Evolutionary conservation across 306 rosid genomes (phyloP).

Genomic region (Arachis hypogaea): DNA sequence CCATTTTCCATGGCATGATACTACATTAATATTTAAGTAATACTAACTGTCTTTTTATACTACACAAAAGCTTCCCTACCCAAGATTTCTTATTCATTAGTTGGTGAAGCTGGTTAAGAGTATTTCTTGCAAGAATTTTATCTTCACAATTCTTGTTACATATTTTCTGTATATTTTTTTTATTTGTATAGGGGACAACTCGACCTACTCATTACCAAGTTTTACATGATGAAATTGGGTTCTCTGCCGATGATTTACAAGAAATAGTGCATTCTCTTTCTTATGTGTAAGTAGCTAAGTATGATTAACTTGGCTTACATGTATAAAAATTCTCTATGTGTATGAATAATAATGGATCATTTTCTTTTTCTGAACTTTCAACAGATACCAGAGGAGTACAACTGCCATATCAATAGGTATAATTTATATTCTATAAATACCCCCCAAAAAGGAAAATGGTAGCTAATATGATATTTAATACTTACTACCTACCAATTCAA

Average conservation of each 20-base stretch:
- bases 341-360: neutral
- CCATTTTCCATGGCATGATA: neutral
- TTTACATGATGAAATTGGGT: conserved; percentile 47
- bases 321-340: neutral
- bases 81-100: too few species aligned
- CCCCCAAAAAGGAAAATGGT: too few species aligned
- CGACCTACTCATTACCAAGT: conserved; percentile 54
- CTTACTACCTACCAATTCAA: too few species aligned
- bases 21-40: too few species aligned
- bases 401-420: conserved; percentile 51
- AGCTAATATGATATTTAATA: too few species aligned
- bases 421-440: too few species aligned
- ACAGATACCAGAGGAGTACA: conserved; percentile 52
- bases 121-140: too few species aligned
- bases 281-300: conserved; percentile 42
- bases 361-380: neutral
- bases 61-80: too few species aligned
- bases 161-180: neutral
- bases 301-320: neutral
- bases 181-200: conserved; percentile 43
- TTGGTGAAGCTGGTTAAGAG: too few species aligned
- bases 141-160: too few species aligned
- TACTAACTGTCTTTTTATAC: too few species aligned
- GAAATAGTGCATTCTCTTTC: conserved; percentile 48
- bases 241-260: conserved; percentile 45